Evolutionary conservation across 495 filamentous ascomycete genomes (phyloP), one percentile per base, ranked within the genome.

Genomic region (Penicillium taxi): DNA sequence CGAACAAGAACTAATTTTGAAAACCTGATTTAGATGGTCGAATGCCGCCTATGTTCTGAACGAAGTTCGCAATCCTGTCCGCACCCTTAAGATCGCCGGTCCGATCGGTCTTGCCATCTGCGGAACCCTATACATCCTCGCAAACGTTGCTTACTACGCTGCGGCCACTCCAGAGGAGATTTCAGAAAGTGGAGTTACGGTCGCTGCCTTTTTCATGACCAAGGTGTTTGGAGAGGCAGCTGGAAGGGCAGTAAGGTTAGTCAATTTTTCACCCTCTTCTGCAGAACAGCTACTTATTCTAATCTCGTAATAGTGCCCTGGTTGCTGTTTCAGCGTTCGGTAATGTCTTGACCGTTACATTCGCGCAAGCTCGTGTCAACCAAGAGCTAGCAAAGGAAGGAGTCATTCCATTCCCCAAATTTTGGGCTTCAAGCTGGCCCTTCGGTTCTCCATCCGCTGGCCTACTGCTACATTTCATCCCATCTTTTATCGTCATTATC

Each of bases 1-100:
- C 13, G 5, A 21, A 11, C 4, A 3, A 9, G 6, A 13, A 5
- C 20, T 24, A 20, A 32, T 8, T 15, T 22, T n/a, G 14, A 18
- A 13, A 4, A 11, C 6, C 2, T 1, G 16, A 8, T 14, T 1
- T 19, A 55, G 52, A 1, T 69, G 79, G 36, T 66, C 63, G 4
- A 85, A 84, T 46, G 66, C 77, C 20, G 81, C 78, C 38, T 82
- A 85, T 41, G 81, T 85, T 9, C 51, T 84, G 31, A 82, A 84
- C 42, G 81, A 86, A 48, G 78, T 85, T 23, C 74, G 75, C 33
- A 62, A 84, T 39, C 82, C 82, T 0, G 71, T 81, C 3, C 63
- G 70, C 7, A 84, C 80, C 0, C 54, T 86, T 7, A 78, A 71
- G 31, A 73, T 74, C 1, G 79, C 77, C 12, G 74, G 69, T 0